Evolutionary conservation across 495 filamentous ascomycete species (phyloP), one percentile per base, ranked within the genome.

Genomic region (Xanthoparmelia taractica): DNA sequence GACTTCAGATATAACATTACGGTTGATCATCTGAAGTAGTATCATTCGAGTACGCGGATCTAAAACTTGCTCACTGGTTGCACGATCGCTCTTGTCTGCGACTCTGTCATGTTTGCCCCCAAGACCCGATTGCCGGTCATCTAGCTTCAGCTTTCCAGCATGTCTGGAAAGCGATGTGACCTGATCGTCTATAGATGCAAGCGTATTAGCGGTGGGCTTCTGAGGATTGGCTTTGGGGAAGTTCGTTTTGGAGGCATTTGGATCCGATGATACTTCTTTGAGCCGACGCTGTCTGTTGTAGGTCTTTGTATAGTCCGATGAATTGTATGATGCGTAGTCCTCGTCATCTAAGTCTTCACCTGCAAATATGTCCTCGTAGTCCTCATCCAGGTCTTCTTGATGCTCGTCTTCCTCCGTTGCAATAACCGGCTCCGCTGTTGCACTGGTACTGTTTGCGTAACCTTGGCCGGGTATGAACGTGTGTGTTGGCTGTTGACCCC

Each of bases 21-120:
- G 82, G 71, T 97, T 96, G 76, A 97, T 93, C 82, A 97, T 87
- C 75, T 97, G 90, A 63, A 96, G 78, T 43, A 98, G 78, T 56
- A 97, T 93, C 90, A 96, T 96, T 60, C 92, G 86, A 34, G 94
- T 97, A 33, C 90, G 84, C 40, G 91, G 89, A 75, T 98, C 94
- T 65, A 98, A 78, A 38, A 97, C 94, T 71, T 96, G 88, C 72
- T 97, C 94, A 65, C 80, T 89, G 6, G 94, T 98, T 58, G 94
- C 94, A 60, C 94, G 85, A 71, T 97, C 92, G 63, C 87, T 85
- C 76, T 91, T 93, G 75, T 98, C 94, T 69, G 75, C 75, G 65
- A 74, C 76, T 71, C 74, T 71, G 20, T 72, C 76, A 64, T 76
- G 75, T 45, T 82, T 82, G 52, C 81, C 83, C 57, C 79, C 78